These are phyloP conservation scores for Truncatella angustata DNA, from an alignment of 2,329 filamentous ascomycete species.

Conservation along the genomic window DNA sequence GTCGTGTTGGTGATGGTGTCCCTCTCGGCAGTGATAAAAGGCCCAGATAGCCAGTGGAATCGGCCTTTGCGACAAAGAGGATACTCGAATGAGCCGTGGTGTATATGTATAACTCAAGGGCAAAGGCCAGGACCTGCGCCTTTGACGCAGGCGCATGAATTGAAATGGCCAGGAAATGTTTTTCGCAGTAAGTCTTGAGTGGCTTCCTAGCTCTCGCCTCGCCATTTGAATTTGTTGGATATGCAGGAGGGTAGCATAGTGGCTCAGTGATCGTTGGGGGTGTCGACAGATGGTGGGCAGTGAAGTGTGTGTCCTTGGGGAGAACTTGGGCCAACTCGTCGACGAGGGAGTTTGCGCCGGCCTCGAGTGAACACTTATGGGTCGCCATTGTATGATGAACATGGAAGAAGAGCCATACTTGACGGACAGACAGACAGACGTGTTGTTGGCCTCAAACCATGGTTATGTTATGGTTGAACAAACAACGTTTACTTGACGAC, in stretches of 20 bases:
- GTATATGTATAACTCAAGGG: slow-evolving; percentile 85
- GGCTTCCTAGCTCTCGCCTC: slow-evolving; percentile 48
- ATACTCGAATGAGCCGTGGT: slow-evolving; percentile 77
- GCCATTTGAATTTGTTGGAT: slow-evolving; percentile 48
- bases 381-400: slow-evolving; percentile 14
- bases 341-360: slow-evolving; percentile 27
- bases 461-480: no score
- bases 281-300: slow-evolving; percentile 83
- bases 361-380: slow-evolving; percentile 11
- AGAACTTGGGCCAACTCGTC: slow-evolving; percentile 48
- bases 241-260: slow-evolving; percentile 76
- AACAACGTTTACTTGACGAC: no score
- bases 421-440: background rate
- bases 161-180: slow-evolving; percentile 66
- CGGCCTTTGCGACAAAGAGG: slow-evolving; percentile 93
- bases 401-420: background rate
- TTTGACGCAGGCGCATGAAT: slow-evolving; percentile 32
- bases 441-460: no score
- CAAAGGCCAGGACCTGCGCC: slow-evolving; percentile 69
- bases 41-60: slow-evolving; percentile 86
- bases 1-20: slow-evolving; percentile 70
- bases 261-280: slow-evolving; percentile 72
- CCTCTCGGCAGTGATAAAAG: slow-evolving; percentile 61
- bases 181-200: slow-evolving; percentile 73
- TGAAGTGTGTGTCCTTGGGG: slow-evolving; percentile 57